Base-by-base conservation (phyloP, 2,329 filamentous ascomycete species). In the Trichoderma aggressivum region DNA sequence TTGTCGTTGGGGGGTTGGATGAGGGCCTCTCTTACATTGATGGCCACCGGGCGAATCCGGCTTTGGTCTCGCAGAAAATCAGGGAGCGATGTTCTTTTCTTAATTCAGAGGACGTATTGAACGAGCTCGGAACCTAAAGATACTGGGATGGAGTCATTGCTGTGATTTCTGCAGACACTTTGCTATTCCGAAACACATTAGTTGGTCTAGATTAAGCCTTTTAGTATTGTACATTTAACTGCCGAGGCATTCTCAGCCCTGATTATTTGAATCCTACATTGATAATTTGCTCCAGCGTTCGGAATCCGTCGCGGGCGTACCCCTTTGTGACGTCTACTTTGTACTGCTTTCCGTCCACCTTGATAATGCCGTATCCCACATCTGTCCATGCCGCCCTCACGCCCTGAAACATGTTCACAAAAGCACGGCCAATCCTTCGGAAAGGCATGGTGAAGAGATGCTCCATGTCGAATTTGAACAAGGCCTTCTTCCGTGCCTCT, bases 391-490 rank as follows among this genome's bases (percentile, higher is more conserved):
- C 84, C 61, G 86, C 82, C 71, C 81, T 82, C 26, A 88, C 79
- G 8, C 84, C 85, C 7, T 75, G 70, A 73, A 86, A 86, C 66
- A 87, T 76, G 8, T 77, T 78, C 26, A 76, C 76, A 3, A 85
- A 75, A 0, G 80, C 85, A 72, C 82, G 81, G 21, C 79, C 80
- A 1, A 84, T 78, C 74, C 87, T 84, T 24, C 88, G 82, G 74
- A 90, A 88, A 21, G 88, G 88, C 76, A 85, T 82, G 11, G 86
- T 89, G 80, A 90, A 80, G 47, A 89, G 77, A 75, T 89, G 86
- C 68, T 84, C 81, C 80, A 84, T 83, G 78, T 89, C 85, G 73
- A 87, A 86, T 77, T 87, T 82, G 70, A 81, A 81, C 72, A 81
- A 79, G 68, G 80, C 80, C 71, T 81, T 80, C 72, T 76, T 79